phyloP scores from a whole-genome alignment of 2,329 filamentous ascomycete genomes.

The Monosporascus sp. region DNA sequence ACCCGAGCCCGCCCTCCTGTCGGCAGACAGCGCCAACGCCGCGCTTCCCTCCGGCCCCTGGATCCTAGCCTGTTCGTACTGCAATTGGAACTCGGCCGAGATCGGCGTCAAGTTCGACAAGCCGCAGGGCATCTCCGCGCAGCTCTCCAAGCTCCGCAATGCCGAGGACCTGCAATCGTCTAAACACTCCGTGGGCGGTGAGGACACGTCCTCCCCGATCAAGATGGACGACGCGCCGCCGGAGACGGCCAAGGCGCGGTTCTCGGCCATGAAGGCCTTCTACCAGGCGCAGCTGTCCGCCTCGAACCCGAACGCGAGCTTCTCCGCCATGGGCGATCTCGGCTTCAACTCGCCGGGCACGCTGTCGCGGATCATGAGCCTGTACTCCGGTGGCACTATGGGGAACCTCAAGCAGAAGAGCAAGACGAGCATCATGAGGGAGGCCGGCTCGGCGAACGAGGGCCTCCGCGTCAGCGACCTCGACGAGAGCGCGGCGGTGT shows the following conservation, averaged over 20 bases:
- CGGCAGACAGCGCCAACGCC: constrained; percentile 35
- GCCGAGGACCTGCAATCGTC: constrained; percentile 43
- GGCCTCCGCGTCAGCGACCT: constrained; percentile 62
- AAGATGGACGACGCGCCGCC: constrained; percentile 56
- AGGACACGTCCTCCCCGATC: constrained; percentile 21
- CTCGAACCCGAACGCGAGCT: constrained; percentile 46
- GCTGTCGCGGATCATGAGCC: constrained; percentile 81
- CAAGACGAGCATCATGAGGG: constrained; percentile 71
- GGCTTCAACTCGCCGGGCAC: constrained; percentile 74
- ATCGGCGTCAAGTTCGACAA: constrained; percentile 88
- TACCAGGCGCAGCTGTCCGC: constrained; percentile 75
- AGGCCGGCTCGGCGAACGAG: constrained; percentile 66
- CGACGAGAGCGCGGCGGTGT: constrained; percentile 58
- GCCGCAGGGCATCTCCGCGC: constrained; percentile 76
- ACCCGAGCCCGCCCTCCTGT: constrained; percentile 39
- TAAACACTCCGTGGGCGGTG: constrained; percentile 17
- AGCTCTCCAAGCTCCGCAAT: constrained; percentile 67
- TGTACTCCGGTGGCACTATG: constrained; percentile 67
- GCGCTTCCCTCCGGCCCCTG: constrained; percentile 50
- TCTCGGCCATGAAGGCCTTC: constrained; percentile 69
- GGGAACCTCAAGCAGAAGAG: constrained; percentile 60
- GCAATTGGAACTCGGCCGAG: constrained; percentile 87
- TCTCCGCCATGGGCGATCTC: constrained; percentile 41
- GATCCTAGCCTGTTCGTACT: constrained; percentile 82
- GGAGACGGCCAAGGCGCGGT: constrained; percentile 42